These are phyloP conservation scores for Fraxinus velutina DNA, from an alignment of 305 asterid species.

Conservation along the genomic window DNA sequence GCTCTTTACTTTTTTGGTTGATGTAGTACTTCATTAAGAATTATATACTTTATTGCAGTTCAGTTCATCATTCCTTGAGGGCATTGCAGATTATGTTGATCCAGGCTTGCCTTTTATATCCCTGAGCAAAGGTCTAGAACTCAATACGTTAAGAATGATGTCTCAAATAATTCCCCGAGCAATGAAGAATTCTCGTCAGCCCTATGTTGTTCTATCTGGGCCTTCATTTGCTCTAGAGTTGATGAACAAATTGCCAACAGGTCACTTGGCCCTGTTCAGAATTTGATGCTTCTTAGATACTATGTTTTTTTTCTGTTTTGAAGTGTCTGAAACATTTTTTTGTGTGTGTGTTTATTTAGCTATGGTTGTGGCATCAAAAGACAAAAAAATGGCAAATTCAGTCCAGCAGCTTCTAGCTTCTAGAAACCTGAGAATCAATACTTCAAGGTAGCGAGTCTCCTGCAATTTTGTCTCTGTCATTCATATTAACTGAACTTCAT, in stretches of 20 bases:
- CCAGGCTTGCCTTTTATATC: conserved; percentile 83
- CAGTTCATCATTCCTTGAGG: conserved; percentile 82
- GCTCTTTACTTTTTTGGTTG: conserved; percentile 1
- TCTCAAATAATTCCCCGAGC: conserved; percentile 87
- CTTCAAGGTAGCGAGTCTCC: conserved; percentile 61
- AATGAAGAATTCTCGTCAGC: conserved; percentile 78
- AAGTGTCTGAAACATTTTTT: conserved; percentile 7
- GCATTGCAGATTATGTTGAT: conserved; percentile 64
- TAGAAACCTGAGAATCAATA: conserved; percentile 66
- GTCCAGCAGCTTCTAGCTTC: conserved; percentile 92
- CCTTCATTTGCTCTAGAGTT: conserved; percentile 87
- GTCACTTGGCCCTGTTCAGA: conserved; percentile 32
- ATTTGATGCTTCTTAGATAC: conserved; percentile 5
- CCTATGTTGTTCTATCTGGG: conserved; percentile 77
- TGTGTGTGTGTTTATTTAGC: conserved; percentile 34
- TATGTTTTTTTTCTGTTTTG: conserved; percentile 1
- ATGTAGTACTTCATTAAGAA: conserved; percentile 18
- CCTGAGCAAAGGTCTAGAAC: conserved; percentile 94
- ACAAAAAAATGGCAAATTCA: conserved; percentile 72
- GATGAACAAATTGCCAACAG: conserved; percentile 88
- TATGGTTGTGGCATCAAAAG: conserved; percentile 90
- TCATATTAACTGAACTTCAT: neutral
- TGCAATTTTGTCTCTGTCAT: neutral
- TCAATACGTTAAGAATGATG: conserved; percentile 75
- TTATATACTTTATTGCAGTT: conserved; percentile 54